phyloP scores from a whole-genome alignment of 75 land plant species.

The Picea glauca region DNA sequence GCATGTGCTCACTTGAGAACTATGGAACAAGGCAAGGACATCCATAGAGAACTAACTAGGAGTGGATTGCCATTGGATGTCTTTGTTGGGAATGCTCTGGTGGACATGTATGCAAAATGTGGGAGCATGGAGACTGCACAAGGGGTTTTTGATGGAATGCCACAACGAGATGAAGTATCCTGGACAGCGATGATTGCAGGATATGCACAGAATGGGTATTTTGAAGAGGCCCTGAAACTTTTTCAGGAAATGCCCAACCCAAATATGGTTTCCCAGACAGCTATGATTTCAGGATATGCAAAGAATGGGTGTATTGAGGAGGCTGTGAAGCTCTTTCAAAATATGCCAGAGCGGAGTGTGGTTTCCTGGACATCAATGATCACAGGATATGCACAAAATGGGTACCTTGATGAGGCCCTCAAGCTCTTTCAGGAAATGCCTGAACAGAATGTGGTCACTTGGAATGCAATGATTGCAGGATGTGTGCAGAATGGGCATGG shows the following conservation, averaged over 20 bases:
- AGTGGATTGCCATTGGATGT: conserved; percentile 38
- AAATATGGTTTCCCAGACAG: background rate
- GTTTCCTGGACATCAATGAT: background rate
- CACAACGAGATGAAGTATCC: conserved; percentile 31
- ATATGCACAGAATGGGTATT: conserved; percentile 12
- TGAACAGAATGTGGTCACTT: conserved; percentile 23
- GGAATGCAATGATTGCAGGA: conserved; percentile 40
- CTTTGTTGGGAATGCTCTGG: conserved; percentile 28
- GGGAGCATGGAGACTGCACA: conserved; percentile 25
- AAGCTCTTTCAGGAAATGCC: conserved; percentile 20
- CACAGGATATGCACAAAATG: conserved; percentile 22
- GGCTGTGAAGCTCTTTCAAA: background rate
- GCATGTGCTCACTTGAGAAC: conserved; percentile 34
- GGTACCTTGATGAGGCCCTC: conserved; percentile 24
- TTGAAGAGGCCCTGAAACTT: conserved; percentile 12
- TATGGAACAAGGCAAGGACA: conserved; percentile 12
- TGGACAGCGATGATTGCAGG: conserved; percentile 59
- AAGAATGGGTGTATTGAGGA: background rate
- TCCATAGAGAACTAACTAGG: conserved; percentile 34
- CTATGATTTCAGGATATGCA: conserved; percentile 1
- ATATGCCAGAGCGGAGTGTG: background rate
- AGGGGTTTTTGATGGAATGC: conserved; percentile 27
- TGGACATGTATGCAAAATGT: conserved; percentile 66
- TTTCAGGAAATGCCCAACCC: conserved; percentile 4
- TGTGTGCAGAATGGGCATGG: conserved; percentile 25